These are phyloP conservation scores for Lichtheimia ramosa DNA, from an alignment of 371 early-diverging fungal genomes.

Conservation along the genomic window DNA sequence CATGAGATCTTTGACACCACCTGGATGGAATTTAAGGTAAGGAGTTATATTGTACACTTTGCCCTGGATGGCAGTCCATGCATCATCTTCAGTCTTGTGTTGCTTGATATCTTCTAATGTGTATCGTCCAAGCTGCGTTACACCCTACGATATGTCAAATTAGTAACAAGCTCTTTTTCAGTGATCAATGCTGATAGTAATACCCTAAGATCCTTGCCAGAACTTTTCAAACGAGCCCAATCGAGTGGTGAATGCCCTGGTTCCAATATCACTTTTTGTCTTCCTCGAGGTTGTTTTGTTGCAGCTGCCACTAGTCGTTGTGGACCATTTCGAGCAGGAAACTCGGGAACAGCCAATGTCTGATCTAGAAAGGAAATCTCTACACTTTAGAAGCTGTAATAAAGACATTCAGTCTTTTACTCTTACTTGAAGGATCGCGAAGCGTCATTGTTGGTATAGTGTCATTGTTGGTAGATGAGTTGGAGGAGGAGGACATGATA, in stretches of 20 bases:
- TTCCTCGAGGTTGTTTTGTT: conserved; percentile 49
- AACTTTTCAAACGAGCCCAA: conserved; percentile 85
- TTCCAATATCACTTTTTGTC: conserved; percentile 80
- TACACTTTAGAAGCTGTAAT: background rate
- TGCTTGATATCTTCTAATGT: conserved; percentile 77
- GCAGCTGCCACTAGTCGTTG: conserved; percentile 50
- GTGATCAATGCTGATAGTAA: background rate
- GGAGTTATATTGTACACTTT: conserved; percentile 95
- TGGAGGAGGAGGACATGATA: conserved; percentile 2
- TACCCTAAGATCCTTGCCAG: conserved; percentile 79
- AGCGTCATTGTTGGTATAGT: conserved; percentile 13
- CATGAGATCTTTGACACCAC: conserved; percentile 85
- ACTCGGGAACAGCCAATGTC: conserved; percentile 39
- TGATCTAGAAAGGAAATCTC: conserved; percentile 22
- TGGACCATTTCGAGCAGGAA: conserved; percentile 50
- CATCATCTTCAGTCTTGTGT: conserved; percentile 81
- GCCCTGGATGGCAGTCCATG: conserved; percentile 93
- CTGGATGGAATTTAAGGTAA: conserved; percentile 96
- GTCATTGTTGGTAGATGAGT: background rate
- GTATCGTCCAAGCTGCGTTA: conserved; percentile 53
- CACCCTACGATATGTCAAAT: conserved; percentile 35
- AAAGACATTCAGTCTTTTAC: background rate
- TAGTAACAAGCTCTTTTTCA: background rate
- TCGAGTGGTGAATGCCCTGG: conserved; percentile 93
- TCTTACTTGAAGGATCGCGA: conserved; percentile 16